These are phyloP conservation scores for Cyclotella kingstonii DNA, from an alignment of 108 stramenopile genomes.

Conservation along the genomic window DNA sequence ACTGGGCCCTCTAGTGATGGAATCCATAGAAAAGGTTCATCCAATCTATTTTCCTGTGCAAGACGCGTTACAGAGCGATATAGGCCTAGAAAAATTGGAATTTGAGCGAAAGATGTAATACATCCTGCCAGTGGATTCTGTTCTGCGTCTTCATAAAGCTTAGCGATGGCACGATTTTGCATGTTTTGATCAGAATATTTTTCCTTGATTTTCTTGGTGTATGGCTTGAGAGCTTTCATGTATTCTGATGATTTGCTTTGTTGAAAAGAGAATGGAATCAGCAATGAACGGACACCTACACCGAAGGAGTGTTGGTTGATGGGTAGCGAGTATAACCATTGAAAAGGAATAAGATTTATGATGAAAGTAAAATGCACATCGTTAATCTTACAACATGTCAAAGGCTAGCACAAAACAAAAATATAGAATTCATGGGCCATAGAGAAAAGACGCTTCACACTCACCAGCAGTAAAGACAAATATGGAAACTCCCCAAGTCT, in stretches of 20 bases:
- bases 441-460: constrained; percentile 5
- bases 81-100: constrained; percentile 92
- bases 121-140: constrained; percentile 96
- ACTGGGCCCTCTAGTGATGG: constrained; percentile 93
- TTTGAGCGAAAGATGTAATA: constrained; percentile 81
- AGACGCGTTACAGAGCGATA: constrained; percentile 88
- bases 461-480: constrained; percentile 74
- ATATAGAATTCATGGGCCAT: background rate
- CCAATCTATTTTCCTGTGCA: constrained; percentile 77
- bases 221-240: constrained; percentile 89
- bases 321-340: background rate
- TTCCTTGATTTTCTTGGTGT: constrained; percentile 87
- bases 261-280: constrained; percentile 87
- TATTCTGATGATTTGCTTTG: constrained; percentile 87
- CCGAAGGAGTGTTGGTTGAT: too few relatives aligned
- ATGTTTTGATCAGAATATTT: constrained; percentile 86
- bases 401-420: background rate
- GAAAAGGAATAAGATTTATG: background rate
- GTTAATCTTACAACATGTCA: background rate
- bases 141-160: constrained; percentile 90
- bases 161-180: constrained; percentile 85
- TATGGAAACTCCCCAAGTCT: constrained; percentile 82
- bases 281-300: constrained; percentile 67
- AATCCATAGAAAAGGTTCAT: constrained; percentile 95
- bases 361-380: background rate